Evolutionary conservation across 106 monocot genomes (phyloP).

Genomic region (Ottelia alismoides): DNA sequence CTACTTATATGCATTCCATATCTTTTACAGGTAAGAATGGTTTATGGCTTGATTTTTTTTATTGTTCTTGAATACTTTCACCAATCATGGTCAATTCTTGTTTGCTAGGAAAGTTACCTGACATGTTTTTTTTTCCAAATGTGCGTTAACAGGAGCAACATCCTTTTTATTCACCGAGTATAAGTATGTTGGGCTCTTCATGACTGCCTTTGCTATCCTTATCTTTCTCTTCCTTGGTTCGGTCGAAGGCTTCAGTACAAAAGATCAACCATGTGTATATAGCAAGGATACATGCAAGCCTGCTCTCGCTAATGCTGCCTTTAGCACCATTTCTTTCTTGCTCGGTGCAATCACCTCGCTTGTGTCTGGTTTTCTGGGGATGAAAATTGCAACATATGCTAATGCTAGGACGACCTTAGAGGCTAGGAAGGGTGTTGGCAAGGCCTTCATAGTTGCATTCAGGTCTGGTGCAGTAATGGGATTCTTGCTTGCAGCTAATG

Average conservation of each 20-base stretch:
- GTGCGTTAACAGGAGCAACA: conserved; percentile 16
- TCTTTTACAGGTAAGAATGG: no score
- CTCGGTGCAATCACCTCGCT: conserved; percentile 16
- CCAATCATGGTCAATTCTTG: no score
- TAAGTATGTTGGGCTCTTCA: conserved; percentile 17
- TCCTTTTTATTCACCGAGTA: conserved; percentile 20
- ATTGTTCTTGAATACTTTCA: no score
- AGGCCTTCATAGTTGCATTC: conserved; percentile 22
- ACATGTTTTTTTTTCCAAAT: no score
- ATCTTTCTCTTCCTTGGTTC: conserved; percentile 26
- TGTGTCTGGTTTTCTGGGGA: conserved; percentile 21
- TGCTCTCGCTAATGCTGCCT: conserved; percentile 16
- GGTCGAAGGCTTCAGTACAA: conserved; percentile 21
- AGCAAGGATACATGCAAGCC: conserved; percentile 19
- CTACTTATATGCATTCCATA: no score
- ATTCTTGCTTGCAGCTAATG: conserved; percentile 19
- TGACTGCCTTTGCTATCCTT: conserved; percentile 13
- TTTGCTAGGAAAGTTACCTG: no score
- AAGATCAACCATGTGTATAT: conserved; percentile 11
- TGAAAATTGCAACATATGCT: conserved; percentile 25
- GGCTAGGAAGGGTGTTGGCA: conserved; percentile 24
- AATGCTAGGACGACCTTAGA: conserved; percentile 23
- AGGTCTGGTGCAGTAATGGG: conserved; percentile 23
- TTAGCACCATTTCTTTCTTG: conserved; percentile 21
- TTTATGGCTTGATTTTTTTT: no score